Percentiles rank a stretch among this genome's conserved stretches.
These are phyloP conservation scores for Zasmidium angulare DNA, from an alignment of 2,329 filamentous ascomycete genomes.

Conservation along the genomic window DNA sequence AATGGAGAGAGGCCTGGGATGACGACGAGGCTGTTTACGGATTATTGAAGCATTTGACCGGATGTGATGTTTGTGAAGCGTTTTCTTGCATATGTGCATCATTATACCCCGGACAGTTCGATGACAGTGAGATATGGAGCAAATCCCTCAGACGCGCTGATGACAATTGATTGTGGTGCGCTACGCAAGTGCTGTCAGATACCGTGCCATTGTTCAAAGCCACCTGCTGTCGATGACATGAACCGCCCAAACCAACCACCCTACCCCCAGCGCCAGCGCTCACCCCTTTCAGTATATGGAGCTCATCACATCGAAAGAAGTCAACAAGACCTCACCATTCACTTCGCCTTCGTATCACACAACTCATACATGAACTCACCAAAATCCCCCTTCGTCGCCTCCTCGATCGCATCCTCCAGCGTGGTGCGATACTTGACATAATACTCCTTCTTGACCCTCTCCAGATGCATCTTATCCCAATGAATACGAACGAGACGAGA, in stretches of 20 bases:
- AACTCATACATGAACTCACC: slow-evolving; percentile 37
- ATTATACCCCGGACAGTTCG: no score
- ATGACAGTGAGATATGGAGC: no score
- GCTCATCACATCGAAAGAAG: no score
- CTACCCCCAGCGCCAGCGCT: neutral
- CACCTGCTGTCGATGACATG: no score
- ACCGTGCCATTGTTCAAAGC: no score
- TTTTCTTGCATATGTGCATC: neutral
- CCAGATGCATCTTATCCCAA: slow-evolving; percentile 85
- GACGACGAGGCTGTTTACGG: neutral
- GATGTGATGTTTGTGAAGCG: neutral
- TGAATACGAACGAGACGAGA: slow-evolving; percentile 84
- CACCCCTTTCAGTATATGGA: neutral
- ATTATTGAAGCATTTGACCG: neutral
- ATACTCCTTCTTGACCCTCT: slow-evolving; percentile 76
- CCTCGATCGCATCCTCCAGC: slow-evolving; percentile 74
- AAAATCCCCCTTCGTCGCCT: slow-evolving; percentile 70
- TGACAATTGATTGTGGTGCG: no score
- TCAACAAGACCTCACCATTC: neutral
- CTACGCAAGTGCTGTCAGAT: no score
- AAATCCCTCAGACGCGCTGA: no score
- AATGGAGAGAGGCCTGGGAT: slow-evolving; percentile 4
- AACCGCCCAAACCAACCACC: neutral
- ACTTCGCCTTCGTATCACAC: slow-evolving; percentile 22
- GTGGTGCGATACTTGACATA: slow-evolving; percentile 71